Evolutionary conservation across 441 rosid genomes (phyloP).

Genomic region (Adansonia grandidieri): DNA sequence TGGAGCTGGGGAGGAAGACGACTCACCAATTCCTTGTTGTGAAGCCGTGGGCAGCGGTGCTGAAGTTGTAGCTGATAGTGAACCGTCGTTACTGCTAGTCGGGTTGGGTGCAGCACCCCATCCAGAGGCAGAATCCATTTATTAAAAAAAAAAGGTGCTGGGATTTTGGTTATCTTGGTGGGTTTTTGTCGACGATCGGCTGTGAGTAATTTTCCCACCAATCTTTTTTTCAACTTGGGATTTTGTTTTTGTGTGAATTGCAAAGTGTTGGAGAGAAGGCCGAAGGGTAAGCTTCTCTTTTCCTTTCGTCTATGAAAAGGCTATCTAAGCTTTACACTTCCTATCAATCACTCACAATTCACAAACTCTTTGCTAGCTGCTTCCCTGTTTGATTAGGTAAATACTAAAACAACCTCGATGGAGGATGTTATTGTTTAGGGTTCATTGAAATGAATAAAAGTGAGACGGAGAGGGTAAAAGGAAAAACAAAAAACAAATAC

Average conservation of each 20-base stretch:
- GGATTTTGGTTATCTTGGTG: background rate
- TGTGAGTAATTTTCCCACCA: background rate
- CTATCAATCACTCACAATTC: background rate
- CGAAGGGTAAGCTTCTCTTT: background rate
- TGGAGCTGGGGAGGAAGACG: conserved; percentile 50
- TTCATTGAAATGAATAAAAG: conserved; percentile 8
- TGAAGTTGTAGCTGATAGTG: conserved; percentile 32
- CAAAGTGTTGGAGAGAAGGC: background rate
- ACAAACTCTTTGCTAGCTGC: background rate
- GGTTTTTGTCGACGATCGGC: background rate
- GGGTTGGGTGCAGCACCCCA: conserved; percentile 29
- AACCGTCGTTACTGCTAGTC: conserved; percentile 30
- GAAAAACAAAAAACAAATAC: background rate
- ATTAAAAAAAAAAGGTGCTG: background rate
- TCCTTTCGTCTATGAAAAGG: background rate
- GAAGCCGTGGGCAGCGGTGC: conserved; percentile 27
- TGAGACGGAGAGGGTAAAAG: background rate
- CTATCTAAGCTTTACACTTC: background rate
- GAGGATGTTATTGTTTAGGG: background rate
- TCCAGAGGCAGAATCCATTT: conserved; percentile 50
- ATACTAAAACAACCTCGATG: too few relatives aligned
- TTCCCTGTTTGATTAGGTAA: conserved; percentile 15
- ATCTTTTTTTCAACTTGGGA: background rate
- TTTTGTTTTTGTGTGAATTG: background rate
- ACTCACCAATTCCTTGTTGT: conserved; percentile 12